These are phyloP conservation scores for Umbelopsis ramanniana DNA, from an alignment of 192 early-diverging fungal genomes.

Conservation along the genomic window DNA sequence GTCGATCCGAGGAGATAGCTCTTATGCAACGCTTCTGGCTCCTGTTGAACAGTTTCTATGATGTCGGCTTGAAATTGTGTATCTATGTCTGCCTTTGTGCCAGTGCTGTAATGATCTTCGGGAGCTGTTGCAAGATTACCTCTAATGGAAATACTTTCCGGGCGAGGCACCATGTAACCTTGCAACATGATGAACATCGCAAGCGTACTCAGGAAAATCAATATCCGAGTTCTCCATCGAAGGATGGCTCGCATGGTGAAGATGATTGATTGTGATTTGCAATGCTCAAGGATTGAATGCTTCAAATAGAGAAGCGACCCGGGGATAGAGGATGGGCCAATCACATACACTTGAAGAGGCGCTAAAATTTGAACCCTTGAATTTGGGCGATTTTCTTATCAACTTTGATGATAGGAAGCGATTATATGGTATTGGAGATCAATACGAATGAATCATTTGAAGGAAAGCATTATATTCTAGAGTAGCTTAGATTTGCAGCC, in stretches of 20 bases:
- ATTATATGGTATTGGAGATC: too few species aligned
- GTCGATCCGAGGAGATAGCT: not conserved
- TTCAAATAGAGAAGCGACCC: too few species aligned
- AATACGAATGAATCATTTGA: too few species aligned
- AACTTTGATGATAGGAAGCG: too few species aligned
- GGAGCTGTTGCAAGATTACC: not conserved
- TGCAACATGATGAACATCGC: not conserved
- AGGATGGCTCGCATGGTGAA: not conserved
- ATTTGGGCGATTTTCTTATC: too few species aligned
- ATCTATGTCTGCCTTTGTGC: not conserved
- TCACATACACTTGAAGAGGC: too few species aligned
- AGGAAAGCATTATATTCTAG: too few species aligned
- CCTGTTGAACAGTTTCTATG: not conserved
- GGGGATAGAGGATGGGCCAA: too few species aligned
- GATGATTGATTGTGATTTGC: not conserved
- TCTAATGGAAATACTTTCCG: not conserved
- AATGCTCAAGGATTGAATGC: not conserved
- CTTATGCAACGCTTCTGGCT: not conserved
- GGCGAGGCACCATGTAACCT: not conserved
- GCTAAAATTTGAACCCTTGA: too few species aligned
- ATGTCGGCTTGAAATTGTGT: not conserved
- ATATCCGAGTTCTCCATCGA: conserved; percentile 13
- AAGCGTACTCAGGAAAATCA: conserved; percentile 4
- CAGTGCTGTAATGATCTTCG: not conserved
- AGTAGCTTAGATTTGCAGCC: too few species aligned